Evolutionary conservation across 1,139 yeast genomes (phyloP).

Genomic region (Blastobotrys petasosporus): DNA sequence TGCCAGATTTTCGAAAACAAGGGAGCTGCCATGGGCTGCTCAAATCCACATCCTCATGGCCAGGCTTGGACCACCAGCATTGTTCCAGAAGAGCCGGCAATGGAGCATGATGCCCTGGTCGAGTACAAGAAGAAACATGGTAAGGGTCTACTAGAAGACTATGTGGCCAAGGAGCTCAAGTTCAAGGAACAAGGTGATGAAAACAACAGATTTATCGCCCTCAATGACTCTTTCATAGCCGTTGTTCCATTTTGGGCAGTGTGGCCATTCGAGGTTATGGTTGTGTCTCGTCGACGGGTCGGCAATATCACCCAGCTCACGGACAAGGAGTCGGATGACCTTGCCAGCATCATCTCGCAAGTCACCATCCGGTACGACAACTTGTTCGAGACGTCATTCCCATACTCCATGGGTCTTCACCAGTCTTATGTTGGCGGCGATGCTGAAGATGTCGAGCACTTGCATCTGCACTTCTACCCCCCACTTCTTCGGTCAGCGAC

Average conservation of each 20-base stretch:
- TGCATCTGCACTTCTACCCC: slow-evolving; percentile 75
- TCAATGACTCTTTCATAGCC: slow-evolving; percentile 60
- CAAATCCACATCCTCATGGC: slow-evolving; percentile 73
- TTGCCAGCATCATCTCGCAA: slow-evolving; percentile 49
- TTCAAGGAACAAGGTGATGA: slow-evolving; percentile 35
- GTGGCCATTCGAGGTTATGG: slow-evolving; percentile 74
- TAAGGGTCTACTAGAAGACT: slow-evolving; percentile 55
- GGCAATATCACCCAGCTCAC: slow-evolving; percentile 48
- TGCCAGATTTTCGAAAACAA: slow-evolving; percentile 73
- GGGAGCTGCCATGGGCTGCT: slow-evolving; percentile 78
- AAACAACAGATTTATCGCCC: slow-evolving; percentile 45
- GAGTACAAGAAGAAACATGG: slow-evolving; percentile 42
- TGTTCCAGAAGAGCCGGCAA: slow-evolving; percentile 63
- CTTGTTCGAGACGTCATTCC: slow-evolving; percentile 62
- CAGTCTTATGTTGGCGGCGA: slow-evolving; percentile 36
- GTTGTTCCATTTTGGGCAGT: slow-evolving; percentile 80
- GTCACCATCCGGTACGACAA: slow-evolving; percentile 68
- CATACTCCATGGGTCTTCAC: slow-evolving; percentile 78
- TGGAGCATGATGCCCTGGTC: slow-evolving; percentile 49
- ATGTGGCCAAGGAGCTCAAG: slow-evolving; percentile 51
- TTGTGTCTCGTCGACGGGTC: slow-evolving; percentile 49
- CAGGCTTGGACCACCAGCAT: slow-evolving; percentile 73
- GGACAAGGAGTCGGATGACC: slow-evolving; percentile 46
- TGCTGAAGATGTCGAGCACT: slow-evolving; percentile 46
- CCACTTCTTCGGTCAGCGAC: slow-evolving; percentile 71